Percentiles rank a stretch among this genome's conserved stretches.
Evolutionary conservation across 1,284 basidiomycete species (phyloP).

Genomic region (Marasmius fiardii): DNA sequence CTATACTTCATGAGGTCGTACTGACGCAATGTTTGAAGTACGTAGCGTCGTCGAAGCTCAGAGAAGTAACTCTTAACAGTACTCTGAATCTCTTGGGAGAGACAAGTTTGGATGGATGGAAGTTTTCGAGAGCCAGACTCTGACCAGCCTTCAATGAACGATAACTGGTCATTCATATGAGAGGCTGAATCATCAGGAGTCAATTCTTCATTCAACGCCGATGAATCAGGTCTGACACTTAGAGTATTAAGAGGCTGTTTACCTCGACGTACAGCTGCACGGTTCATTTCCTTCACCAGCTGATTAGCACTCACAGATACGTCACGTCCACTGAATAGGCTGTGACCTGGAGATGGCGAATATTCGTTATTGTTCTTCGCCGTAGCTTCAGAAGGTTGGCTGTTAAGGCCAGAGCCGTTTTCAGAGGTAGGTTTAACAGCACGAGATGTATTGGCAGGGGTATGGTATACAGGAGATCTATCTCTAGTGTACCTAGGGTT

Average conservation of each 20-base stretch:
- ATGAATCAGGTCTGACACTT: not conserved
- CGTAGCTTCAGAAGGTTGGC: not conserved
- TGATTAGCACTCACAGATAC: not conserved
- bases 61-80: not conserved
- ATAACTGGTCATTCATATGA: not conserved
- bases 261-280: not conserved
- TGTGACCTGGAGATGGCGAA: not conserved
- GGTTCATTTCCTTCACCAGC: not conserved
- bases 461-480: no score
- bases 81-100: not conserved
- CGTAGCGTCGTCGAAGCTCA: not conserved
- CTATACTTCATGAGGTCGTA: not conserved
- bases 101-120: not conserved
- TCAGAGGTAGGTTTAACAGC: no score
- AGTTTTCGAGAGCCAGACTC: not conserved
- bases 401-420: no score
- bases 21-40: not conserved
- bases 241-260: not conserved
- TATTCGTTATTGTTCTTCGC: not conserved
- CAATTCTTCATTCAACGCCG: not conserved
- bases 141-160: not conserved
- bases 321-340: not conserved
- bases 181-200: not conserved
- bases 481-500: no score
- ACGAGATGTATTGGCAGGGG: no score